A percentile compares a stretch with the other conserved stretches of the same genome.
Conservation (phyloP, 2,329 filamentous ascomycete genomes). For the Paecilomyces formosus region DNA sequence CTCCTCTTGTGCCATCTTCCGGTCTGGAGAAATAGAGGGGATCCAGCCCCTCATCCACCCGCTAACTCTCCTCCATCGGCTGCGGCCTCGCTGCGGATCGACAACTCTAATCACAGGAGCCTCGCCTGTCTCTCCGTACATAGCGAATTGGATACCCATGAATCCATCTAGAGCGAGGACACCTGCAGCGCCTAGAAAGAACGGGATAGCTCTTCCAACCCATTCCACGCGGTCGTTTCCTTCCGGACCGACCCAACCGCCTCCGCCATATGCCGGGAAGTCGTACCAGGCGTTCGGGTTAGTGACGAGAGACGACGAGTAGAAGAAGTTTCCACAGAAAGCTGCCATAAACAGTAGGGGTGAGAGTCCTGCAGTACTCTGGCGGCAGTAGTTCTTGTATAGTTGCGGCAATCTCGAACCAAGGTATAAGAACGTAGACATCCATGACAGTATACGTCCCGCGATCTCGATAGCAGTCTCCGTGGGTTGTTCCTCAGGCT, state of each 20-base stretch:
- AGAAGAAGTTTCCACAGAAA: slow-evolving; percentile 62
- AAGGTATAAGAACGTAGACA: slow-evolving; percentile 51
- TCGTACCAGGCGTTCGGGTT: slow-evolving; percentile 58
- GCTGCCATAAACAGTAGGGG: slow-evolving; percentile 59
- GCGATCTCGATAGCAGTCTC: slow-evolving; percentile 33
- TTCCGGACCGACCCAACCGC: slow-evolving; percentile 52
- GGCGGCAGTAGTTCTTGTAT: slow-evolving; percentile 56
- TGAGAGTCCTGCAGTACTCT: slow-evolving; percentile 57
- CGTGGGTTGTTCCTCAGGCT: slow-evolving; percentile 11
- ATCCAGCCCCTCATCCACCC: slow-evolving; percentile 64
- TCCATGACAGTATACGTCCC: slow-evolving; percentile 49
- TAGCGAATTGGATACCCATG: slow-evolving; percentile 56
- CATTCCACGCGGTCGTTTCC: slow-evolving; percentile 51
- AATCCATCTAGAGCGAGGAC: slow-evolving; percentile 56
- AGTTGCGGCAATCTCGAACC: slow-evolving; percentile 57
- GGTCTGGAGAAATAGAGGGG: slow-evolving; percentile 40
- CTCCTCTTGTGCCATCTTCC: not conserved
- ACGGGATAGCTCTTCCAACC: slow-evolving; percentile 53
- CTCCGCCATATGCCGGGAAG: slow-evolving; percentile 48
- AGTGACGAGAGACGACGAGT: slow-evolving; percentile 53
- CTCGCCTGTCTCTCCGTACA: slow-evolving; percentile 46
- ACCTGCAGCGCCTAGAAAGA: slow-evolving; percentile 59
- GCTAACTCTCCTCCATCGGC: slow-evolving; percentile 50
- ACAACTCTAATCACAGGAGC: slow-evolving; percentile 41
- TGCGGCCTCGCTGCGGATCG: slow-evolving; percentile 28